A percentile compares a stretch with the other conserved stretches of the same genome.
These are phyloP conservation scores for Boletus sensibilis DNA, from an alignment of 768 basidiomycete genomes.

Conservation along the genomic window DNA sequence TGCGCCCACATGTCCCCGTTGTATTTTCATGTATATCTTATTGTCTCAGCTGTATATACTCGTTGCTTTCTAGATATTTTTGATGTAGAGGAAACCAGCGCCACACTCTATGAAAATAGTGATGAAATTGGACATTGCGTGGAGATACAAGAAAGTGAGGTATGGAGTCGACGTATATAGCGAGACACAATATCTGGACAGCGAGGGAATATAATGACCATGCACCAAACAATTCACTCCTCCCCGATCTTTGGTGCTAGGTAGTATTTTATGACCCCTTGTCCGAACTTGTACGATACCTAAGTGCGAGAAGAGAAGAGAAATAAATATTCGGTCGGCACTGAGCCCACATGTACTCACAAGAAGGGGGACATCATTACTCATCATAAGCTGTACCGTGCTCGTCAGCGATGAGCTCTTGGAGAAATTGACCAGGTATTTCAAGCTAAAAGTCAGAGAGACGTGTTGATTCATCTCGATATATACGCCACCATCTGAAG, in stretches of 20 bases:
- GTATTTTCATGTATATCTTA: slow-evolving; percentile 6
- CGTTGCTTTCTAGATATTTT: slow-evolving; percentile 6
- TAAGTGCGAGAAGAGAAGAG: slow-evolving; percentile 26
- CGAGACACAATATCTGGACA: slow-evolving; percentile 11
- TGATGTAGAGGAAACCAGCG: background rate
- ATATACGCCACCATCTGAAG: slow-evolving; percentile 55
- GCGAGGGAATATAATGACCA: slow-evolving; percentile 6
- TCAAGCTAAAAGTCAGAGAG: slow-evolving; percentile 90
- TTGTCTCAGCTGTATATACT: slow-evolving; percentile 16
- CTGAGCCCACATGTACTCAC: slow-evolving; percentile 41
- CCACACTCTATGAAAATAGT: background rate
- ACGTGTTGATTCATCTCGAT: slow-evolving; percentile 92
- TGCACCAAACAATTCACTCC: slow-evolving; percentile 43
- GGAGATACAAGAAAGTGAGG: slow-evolving; percentile 17
- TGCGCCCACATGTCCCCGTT: background rate
- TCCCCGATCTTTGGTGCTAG: slow-evolving; percentile 95
- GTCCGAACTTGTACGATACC: slow-evolving; percentile 88
- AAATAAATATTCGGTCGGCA: background rate
- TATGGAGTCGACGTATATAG: slow-evolving; percentile 10
- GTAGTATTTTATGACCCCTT: slow-evolving; percentile 91
- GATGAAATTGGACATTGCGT: background rate
- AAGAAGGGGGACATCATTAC: slow-evolving; percentile 86
- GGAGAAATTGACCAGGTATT: slow-evolving; percentile 95
- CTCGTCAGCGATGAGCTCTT: slow-evolving; percentile 77
- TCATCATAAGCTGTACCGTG: slow-evolving; percentile 83